These are phyloP conservation scores for Sugiyamaella japonica DNA, from an alignment of 1,139 yeast species.

Conservation along the genomic window DNA sequence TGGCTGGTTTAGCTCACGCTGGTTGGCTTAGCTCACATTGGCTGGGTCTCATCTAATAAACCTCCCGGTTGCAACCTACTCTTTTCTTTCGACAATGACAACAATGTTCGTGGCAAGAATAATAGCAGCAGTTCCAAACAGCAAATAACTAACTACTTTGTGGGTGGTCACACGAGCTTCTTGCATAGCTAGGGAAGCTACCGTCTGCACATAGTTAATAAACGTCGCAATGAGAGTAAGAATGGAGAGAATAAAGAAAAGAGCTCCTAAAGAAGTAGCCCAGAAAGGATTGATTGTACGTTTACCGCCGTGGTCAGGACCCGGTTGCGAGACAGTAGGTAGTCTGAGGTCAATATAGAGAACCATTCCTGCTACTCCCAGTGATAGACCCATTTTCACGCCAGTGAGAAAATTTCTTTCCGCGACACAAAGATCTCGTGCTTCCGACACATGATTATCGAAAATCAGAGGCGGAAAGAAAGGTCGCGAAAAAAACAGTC, in stretches of 20 bases:
- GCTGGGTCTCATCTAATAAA: too few species aligned
- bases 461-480: slow-evolving; percentile 28
- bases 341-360: slow-evolving; percentile 28
- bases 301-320: background rate
- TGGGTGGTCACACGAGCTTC: slow-evolving; percentile 30
- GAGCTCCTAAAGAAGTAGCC: slow-evolving; percentile 23
- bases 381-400: slow-evolving; percentile 31
- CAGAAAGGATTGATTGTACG: slow-evolving; percentile 20
- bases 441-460: slow-evolving; percentile 39
- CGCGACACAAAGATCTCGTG: slow-evolving; percentile 40
- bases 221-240: slow-evolving; percentile 26
- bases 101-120: slow-evolving; percentile 30
- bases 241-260: slow-evolving; percentile 30
- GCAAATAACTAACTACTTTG: slow-evolving; percentile 21
- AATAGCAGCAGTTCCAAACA: slow-evolving; percentile 26
- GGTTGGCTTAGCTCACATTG: too few species aligned
- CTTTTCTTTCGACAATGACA: slow-evolving; percentile 18
- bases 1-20: too few species aligned
- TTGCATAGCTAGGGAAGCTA: slow-evolving; percentile 31
- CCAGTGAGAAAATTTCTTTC: slow-evolving; percentile 41
- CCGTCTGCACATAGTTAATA: slow-evolving; percentile 29
- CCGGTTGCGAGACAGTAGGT: slow-evolving; percentile 16
- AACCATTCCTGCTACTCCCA: slow-evolving; percentile 37
- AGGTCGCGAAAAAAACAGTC: slow-evolving; percentile 30
- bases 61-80: background rate